These are phyloP conservation scores for Cadophora sp. DNA, from an alignment of 2,329 filamentous ascomycete species.

Conservation along the genomic window DNA sequence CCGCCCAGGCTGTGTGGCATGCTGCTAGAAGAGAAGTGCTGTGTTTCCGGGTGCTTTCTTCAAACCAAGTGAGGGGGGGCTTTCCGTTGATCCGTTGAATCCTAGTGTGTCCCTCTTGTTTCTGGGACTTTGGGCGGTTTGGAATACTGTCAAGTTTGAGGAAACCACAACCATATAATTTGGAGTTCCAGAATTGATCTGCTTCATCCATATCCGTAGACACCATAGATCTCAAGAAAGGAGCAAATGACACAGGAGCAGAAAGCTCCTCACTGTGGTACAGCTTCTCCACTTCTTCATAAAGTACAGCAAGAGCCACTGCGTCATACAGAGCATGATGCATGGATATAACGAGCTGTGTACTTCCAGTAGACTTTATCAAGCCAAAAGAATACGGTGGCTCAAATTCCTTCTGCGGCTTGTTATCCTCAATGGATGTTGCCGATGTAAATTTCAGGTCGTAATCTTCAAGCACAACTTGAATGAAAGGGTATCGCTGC, in stretches of 20 bases:
- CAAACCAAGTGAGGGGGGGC: constrained; percentile 47
- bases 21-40: constrained; percentile 70
- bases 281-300: constrained; percentile 71
- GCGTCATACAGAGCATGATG: constrained; percentile 92
- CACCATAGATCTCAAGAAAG: constrained; percentile 68
- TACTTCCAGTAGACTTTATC: constrained; percentile 6
- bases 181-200: constrained; percentile 70
- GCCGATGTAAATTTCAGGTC: constrained; percentile 36
- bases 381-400: constrained; percentile 42
- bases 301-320: constrained; percentile 72
- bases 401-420: constrained; percentile 22
- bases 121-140: neutral
- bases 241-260: constrained; percentile 60
- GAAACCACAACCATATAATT: constrained; percentile 59
- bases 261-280: constrained; percentile 57
- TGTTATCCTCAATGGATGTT: constrained; percentile 9
- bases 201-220: constrained; percentile 54
- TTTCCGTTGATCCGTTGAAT: constrained; percentile 28
- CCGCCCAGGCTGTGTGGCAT: constrained; percentile 76
- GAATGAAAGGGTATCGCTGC: constrained; percentile 68
- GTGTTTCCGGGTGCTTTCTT: constrained; percentile 57
- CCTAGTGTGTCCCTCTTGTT: constrained; percentile 15
- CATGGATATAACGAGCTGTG: constrained; percentile 43
- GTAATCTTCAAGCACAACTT: constrained; percentile 68
- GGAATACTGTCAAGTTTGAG: constrained; percentile 15